Base-by-base conservation (phyloP, 2,329 filamentous ascomycete species). In the Cryphonectria carpinicola region DNA sequence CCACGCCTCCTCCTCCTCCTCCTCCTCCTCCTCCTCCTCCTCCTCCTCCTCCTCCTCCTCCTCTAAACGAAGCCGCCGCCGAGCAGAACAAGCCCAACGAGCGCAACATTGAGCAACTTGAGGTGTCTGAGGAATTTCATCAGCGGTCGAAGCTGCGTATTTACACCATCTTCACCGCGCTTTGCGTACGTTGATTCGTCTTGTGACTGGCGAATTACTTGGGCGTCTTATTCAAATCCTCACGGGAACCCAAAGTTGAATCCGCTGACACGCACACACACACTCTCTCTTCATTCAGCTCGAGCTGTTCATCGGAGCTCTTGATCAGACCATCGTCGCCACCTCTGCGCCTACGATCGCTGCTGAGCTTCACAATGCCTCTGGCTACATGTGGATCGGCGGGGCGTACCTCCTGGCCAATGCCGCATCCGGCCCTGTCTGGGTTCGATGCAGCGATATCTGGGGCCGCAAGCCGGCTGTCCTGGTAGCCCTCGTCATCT, bases 311-410 rank as follows among this genome's bases (percentile, higher is more conserved):
- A 56, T 76, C 1, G 68, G 75, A 22, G 75, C 76, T 22, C 72
- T 76, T 76, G 81, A 77, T 46, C 70, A 73, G 37, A 86, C 83
- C 4, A 84, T 86, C 72, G 78, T 87, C 63, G 79, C 85, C 13
- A 86, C 84, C 1, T 82, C 85, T 3, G 82, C 86, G 25, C 85
- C 85, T 0, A 83, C 82, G 0, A 87, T 88, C 64, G 80, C 82
- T 13, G 75, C 77, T 3, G 80, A 87, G 28, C 80, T 90, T 4
- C 78, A 85, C 58, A 88, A 87, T 13, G 73, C 76, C 3, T 80
- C 84, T 10, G 88, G 88, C 19, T 92, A 91, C 76, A 86, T 86
- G n/a, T 92, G 89, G 90, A 88, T 92, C 68, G 89, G 89, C 1
- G 87, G 85, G 25, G 87, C 89, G 1, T 92, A 89, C 76, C 79